These are phyloP conservation scores for Aspergillus aculeatinus DNA, from an alignment of 2,329 filamentous ascomycete species.

Conservation along the genomic window DNA sequence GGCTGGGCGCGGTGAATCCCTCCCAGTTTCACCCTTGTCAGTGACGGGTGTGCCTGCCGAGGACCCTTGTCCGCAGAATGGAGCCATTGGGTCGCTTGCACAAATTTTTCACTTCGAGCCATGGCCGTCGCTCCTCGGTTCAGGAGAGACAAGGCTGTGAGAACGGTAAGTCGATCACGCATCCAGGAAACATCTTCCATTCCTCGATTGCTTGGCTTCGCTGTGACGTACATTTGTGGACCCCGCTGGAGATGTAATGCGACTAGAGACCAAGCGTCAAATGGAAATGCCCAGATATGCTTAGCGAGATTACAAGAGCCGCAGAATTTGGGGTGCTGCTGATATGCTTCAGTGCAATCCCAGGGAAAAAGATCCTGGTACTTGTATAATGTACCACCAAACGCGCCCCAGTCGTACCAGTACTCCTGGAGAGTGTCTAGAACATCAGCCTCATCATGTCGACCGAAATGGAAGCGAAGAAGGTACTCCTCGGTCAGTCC, in stretches of 20 bases:
- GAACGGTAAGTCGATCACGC: constrained; percentile 36
- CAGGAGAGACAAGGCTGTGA: constrained; percentile 35
- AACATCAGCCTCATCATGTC: constrained; percentile 45
- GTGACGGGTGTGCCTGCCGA: background rate
- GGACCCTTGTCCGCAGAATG: constrained; percentile 16
- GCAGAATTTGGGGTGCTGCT: constrained; percentile 38
- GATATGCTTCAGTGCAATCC: constrained; percentile 51
- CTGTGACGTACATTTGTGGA: constrained; percentile 34
- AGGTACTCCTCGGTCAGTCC: constrained; percentile 48
- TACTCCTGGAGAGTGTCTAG: constrained; percentile 48
- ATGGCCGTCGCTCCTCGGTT: constrained; percentile 38
- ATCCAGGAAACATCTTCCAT: constrained; percentile 28
- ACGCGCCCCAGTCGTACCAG: constrained; percentile 49
- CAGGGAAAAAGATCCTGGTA: constrained; percentile 49
- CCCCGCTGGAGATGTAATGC: constrained; percentile 41
- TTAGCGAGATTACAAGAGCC: constrained; percentile 46
- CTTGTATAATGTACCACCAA: constrained; percentile 40
- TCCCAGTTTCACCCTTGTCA: constrained; percentile 38
- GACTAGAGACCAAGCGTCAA: constrained; percentile 47
- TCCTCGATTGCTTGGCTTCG: background rate
- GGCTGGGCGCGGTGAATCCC: constrained; percentile 46
- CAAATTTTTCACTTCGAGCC: constrained; percentile 30
- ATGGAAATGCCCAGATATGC: constrained; percentile 48
- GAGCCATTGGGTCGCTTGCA: constrained; percentile 37
- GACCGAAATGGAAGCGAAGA: constrained; percentile 40